These are phyloP conservation scores for Coix lacrymajobi DNA, from an alignment of 176 grass and related monocot species.

Conservation along the genomic window DNA sequence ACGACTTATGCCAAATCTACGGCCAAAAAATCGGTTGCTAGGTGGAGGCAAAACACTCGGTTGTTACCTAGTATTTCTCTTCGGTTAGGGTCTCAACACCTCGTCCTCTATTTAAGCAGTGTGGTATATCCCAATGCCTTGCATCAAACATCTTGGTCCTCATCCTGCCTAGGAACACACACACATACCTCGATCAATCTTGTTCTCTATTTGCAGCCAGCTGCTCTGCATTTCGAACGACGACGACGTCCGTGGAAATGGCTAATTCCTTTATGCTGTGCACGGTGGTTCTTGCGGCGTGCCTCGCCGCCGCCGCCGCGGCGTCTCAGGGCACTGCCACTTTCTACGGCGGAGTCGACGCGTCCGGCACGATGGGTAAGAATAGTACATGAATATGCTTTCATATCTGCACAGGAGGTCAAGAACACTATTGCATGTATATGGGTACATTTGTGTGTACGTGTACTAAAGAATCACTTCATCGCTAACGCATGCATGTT, in stretches of 20 bases:
- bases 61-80: too few species aligned
- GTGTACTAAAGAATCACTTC: not conserved
- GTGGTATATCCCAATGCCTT: not conserved
- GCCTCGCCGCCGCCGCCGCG: not conserved
- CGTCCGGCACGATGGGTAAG: constrained; percentile 53
- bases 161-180: not conserved
- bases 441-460: not conserved
- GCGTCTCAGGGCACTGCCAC: constrained; percentile 29
- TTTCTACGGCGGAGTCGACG: constrained; percentile 53
- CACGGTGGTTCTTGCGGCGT: constrained; percentile 5
- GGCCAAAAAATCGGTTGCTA: too few species aligned
- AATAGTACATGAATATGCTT: not conserved
- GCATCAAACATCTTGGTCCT: not conserved
- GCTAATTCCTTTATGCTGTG: not conserved
- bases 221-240: not conserved
- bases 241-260: not conserved
- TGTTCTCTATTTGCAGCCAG: not conserved
- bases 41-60: too few species aligned
- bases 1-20: too few species aligned
- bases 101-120: not conserved
- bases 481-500: not conserved
- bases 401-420: not conserved
- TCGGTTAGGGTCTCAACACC: not conserved
- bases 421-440: not conserved
- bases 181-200: not conserved